Percentiles rank a stretch among this genome's conserved stretches.
These are phyloP conservation scores for Apiospora aurea DNA, from an alignment of 2,329 filamentous ascomycete genomes.

Conservation along the genomic window DNA sequence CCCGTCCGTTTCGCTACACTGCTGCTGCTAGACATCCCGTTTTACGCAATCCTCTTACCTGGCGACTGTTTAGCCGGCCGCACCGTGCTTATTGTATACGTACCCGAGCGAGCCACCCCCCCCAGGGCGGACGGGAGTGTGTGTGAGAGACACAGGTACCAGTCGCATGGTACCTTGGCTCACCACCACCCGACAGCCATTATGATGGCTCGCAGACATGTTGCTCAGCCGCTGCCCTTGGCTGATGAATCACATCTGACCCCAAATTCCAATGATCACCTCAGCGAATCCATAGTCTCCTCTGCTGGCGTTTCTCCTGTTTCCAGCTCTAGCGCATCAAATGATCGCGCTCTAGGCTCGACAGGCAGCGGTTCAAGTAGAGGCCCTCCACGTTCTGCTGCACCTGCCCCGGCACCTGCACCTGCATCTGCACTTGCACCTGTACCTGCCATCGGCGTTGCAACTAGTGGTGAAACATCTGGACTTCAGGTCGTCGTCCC, in stretches of 20 bases:
- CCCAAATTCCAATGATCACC: constrained; percentile 15
- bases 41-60: constrained; percentile 21
- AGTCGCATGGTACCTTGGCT: constrained; percentile 28
- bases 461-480: constrained; percentile 26
- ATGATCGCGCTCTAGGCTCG: constrained; percentile 19
- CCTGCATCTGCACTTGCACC: background rate
- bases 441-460: constrained; percentile 22
- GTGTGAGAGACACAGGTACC: constrained; percentile 20
- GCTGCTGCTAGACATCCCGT: constrained; percentile 1
- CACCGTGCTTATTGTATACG: constrained; percentile 22
- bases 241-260: constrained; percentile 40
- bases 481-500: constrained; percentile 39
- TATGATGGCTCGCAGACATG: constrained; percentile 64
- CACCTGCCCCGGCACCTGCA: background rate
- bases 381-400: constrained; percentile 20
- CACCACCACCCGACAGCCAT: constrained; percentile 28
- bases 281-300: constrained; percentile 23
- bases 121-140: constrained; percentile 10
- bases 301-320: constrained; percentile 7
- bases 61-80: constrained; percentile 5
- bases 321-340: constrained; percentile 20
- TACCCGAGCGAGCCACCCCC: constrained; percentile 8
- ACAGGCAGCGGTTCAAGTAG: constrained; percentile 12
- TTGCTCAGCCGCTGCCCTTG: constrained; percentile 64
- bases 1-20: constrained; percentile 16